Evolutionary conservation across 192 early-diverging fungal genomes (phyloP), one percentile per base, ranked within the genome.

Genomic region (Coemansia furcata): DNA sequence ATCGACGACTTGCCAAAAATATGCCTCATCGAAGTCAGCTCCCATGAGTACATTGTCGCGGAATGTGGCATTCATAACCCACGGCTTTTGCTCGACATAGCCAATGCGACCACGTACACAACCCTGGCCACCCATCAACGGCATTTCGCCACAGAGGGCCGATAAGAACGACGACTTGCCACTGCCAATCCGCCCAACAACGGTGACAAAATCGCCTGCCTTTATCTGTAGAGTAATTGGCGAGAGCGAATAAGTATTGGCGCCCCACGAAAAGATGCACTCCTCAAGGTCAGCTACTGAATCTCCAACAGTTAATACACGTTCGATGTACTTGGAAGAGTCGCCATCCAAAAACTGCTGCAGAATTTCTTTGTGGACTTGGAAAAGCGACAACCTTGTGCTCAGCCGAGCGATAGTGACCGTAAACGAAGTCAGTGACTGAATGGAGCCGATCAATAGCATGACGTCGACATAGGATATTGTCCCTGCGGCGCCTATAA

Each of bases 121-220:
- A 2, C 94, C 93, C 7, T 84, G 73, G 6, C 93, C 94, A 21
- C 64, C 64, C 3, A 82, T 55, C 63, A 89, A 83, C 37, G 91
- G 89, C 90, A 95, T 97, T 77, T 99, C 95, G 11, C 91, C 85
- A 65, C 93, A 92, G 8, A 93, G 72, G 0, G 89, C 77, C 0
- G 74, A 72, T 14, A 93, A 71, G 62, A 94, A 78, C 55, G 84
- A 86, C 21, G 78, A 81, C 58, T 92, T 93, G 3, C 91, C 90
- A 12, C 91, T 87, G 21, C 93, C 93, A n/a, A 92, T 88, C 0
- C 94, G 80, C 5, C 95, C 94, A 32, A 95, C 91, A 2, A 95
- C 83, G n/a, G 89, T 89, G 58, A 92, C 86, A 65, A 89, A 87
- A 23, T 90, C 88, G 21, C 88, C 89, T 0, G 85, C 82, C 11